A percentile compares a stretch with the other conserved stretches of the same genome.
Conservation (phyloP, 2,329 filamentous ascomycete species). For the Zasmidium citrigriseum region DNA sequence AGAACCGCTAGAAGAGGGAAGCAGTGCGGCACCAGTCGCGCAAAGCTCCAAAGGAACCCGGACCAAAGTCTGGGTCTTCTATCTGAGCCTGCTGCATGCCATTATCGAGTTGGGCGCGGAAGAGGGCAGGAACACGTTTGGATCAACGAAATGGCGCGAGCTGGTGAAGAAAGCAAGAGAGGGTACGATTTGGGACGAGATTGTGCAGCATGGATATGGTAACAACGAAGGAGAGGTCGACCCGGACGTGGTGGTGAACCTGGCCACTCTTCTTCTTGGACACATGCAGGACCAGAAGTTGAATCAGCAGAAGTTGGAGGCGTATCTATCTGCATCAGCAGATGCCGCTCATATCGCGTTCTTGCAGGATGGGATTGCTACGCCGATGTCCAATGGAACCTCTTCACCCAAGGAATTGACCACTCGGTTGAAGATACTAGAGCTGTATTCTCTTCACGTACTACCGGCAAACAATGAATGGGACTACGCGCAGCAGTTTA, state of each 20-base stretch:
- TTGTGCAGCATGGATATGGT: conserved; percentile 82
- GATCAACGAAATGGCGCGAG: conserved; percentile 78
- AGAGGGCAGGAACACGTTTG: conserved; percentile 87
- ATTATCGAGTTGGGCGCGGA: conserved; percentile 86
- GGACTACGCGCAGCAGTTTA: conserved; percentile 93
- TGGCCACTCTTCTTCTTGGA: conserved; percentile 88
- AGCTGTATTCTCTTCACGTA: conserved; percentile 92
- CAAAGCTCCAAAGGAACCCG: conserved; percentile 77
- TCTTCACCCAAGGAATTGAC: conserved; percentile 38
- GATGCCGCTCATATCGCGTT: conserved; percentile 61
- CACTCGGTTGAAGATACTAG: conserved; percentile 84
- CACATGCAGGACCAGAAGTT: conserved; percentile 80
- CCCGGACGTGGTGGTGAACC: conserved; percentile 86
- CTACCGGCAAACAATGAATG: conserved; percentile 92
- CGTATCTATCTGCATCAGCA: conserved; percentile 74
- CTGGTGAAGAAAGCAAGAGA: conserved; percentile 83
- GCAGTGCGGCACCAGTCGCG: conserved; percentile 67
- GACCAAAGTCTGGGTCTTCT: conserved; percentile 97
- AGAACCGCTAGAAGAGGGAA: conserved; percentile 21
- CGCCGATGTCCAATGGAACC: conserved; percentile 57
- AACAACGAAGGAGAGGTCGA: conserved; percentile 89
- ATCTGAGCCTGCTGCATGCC: conserved; percentile 88
- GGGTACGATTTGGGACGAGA: conserved; percentile 91
- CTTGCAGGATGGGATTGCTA: conserved; percentile 56
- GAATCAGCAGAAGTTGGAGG: conserved; percentile 86